These are phyloP conservation scores for Botryotinia globosa DNA, from an alignment of 2,329 filamentous ascomycete genomes.

Conservation along the genomic window DNA sequence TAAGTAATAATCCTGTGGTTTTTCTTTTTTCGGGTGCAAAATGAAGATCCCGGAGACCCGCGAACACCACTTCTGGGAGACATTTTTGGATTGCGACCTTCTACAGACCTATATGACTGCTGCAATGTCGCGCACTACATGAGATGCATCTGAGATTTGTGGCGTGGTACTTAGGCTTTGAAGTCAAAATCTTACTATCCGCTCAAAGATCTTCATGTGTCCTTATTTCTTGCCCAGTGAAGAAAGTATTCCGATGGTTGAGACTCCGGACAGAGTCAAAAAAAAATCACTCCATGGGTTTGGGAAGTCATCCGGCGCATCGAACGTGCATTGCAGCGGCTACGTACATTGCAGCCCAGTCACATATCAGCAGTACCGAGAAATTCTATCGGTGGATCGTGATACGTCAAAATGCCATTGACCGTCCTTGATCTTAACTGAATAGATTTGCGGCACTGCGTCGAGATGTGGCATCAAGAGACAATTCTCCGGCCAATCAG, in stretches of 20 bases:
- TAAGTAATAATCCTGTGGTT: neutral
- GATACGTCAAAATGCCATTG: neutral
- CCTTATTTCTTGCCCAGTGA: neutral
- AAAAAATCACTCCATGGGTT: constrained; percentile 10
- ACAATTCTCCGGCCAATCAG: neutral
- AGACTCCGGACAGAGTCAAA: neutral
- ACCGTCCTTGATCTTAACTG: neutral
- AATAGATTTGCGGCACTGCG: neutral
- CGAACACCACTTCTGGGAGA: constrained; percentile 6
- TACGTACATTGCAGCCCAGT: constrained; percentile 12
- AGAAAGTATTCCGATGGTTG: neutral
- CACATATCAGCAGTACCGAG: constrained; percentile 7
- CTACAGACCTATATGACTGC: neutral
- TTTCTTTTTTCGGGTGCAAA: neutral
- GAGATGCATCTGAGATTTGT: constrained; percentile 12
- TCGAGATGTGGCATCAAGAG: neutral
- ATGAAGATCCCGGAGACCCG: neutral
- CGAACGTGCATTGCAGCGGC: constrained; percentile 7
- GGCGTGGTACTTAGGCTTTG: constrained; percentile 20
- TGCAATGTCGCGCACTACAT: constrained; percentile 1
- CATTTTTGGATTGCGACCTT: constrained; percentile 8
- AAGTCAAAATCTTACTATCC: constrained; percentile 8
- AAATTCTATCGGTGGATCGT: neutral
- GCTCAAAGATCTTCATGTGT: constrained; percentile 8
- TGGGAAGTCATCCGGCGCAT: constrained; percentile 19